Base-by-base conservation (phyloP, 1,284 basidiomycete genomes). In the Pyrrhoderma lamaoense region DNA sequence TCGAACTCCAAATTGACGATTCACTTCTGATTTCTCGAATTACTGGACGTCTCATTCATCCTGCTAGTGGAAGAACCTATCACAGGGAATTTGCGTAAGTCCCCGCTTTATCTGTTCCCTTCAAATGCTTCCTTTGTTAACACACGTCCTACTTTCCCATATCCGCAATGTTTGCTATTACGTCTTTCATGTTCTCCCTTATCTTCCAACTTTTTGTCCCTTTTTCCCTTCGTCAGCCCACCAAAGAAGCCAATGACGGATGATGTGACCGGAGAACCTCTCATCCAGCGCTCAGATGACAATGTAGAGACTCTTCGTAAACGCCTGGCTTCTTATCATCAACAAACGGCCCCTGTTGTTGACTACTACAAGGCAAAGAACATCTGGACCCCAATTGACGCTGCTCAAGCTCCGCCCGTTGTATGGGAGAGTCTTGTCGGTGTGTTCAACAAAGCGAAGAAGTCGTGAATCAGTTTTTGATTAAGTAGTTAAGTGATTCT, bases 21-120 rank as follows among this genome's bases (percentile, higher is more conserved):
- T 85, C 90, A 62, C 80, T 99, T 25, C 85, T 99, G 64, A 96
- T 99, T 66, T 93, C 91, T 16, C 89, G 95, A 59, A 99, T 99
- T 67, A 98, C 95, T 45, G 95, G 95, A 52, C 86, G 95, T 55
- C 77, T 99, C 54, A 82, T 99, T 61, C 95, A 99, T 72, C 85
- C 89, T 21, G 76, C 83, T 13, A 89, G 85, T 58, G 95, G 95
- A 31, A 76, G 95, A 57, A 86, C 85, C 51, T 99, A 99, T 71
- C 95, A 99, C 79, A 87, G 76, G 62, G 92, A 96, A 68, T 99
- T 95, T 80, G 77, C 80, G 92, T 95, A 65, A 67, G 89, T 79
- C n/a, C 38, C 38, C 43, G 8, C 40, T 21, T 25, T 25, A 50
- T n/a, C 3, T 37, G 22, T 25, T 47, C 21, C 16, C 27, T 21